Evolutionary conservation across 768 basidiomycete species (phyloP).

Genomic region (Mycena floridula): DNA sequence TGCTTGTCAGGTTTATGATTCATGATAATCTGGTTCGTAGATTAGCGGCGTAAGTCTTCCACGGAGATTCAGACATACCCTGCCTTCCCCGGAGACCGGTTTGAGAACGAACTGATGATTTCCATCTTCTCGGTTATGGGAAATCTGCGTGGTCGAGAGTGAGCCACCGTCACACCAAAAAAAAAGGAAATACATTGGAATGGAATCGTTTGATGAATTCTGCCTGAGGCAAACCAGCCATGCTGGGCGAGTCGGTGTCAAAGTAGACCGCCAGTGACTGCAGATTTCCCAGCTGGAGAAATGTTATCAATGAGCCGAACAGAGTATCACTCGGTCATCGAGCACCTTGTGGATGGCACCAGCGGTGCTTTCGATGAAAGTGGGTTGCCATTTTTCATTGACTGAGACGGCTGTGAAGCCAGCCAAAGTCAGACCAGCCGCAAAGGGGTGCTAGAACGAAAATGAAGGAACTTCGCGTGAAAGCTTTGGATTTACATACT

Average conservation of each 20-base stretch:
- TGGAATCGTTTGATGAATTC: slow-evolving; percentile 72
- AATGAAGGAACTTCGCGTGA: background rate
- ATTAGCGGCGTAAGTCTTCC: slow-evolving; percentile 4
- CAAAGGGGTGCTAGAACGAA: slow-evolving; percentile 77
- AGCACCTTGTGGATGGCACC: slow-evolving; percentile 85
- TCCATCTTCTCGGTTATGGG: slow-evolving; percentile 39
- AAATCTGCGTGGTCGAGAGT: slow-evolving; percentile 27
- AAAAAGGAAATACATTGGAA: slow-evolving; percentile 45
- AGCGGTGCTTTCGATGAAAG: slow-evolving; percentile 87
- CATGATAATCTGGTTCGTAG: slow-evolving; percentile 55
- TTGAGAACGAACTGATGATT: slow-evolving; percentile 91
- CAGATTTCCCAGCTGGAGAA: slow-evolving; percentile 79
- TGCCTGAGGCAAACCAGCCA: slow-evolving; percentile 59
- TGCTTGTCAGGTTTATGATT: slow-evolving; percentile 70
- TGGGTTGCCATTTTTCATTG: slow-evolving; percentile 78
- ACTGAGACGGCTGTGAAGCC: slow-evolving; percentile 88
- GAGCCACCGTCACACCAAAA: background rate
- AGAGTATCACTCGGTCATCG: background rate
- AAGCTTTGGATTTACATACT: slow-evolving; percentile 37
- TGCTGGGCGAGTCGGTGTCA: slow-evolving; percentile 82
- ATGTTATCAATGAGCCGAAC: background rate
- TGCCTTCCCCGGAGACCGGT: slow-evolving; percentile 93
- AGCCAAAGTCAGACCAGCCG: slow-evolving; percentile 82
- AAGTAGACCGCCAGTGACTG: slow-evolving; percentile 90
- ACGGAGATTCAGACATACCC: slow-evolving; percentile 54